Conservation (phyloP, 805 yeast species). For the Jamesozyma rosinii region DNA sequence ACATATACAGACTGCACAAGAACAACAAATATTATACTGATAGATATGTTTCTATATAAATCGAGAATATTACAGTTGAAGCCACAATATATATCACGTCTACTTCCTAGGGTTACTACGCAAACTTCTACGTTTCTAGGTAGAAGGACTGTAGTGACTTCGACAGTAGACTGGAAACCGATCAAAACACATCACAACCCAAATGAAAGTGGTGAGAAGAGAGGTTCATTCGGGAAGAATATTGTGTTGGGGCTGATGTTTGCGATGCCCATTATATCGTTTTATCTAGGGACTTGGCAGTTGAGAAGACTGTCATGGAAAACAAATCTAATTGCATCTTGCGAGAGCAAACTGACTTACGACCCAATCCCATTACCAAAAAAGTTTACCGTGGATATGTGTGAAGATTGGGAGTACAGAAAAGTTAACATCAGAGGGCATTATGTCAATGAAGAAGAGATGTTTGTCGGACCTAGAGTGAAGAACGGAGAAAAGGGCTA, state of each 20-base stretch:
- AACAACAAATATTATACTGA: not conserved
- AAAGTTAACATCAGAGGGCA: constrained; percentile 67
- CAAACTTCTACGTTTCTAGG: not conserved
- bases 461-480: constrained; percentile 85
- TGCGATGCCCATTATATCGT: constrained; percentile 81
- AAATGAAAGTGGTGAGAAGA: constrained; percentile 32
- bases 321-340: constrained; percentile 64
- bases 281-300: constrained; percentile 91
- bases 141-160: constrained; percentile 42
- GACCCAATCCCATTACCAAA: constrained; percentile 68
- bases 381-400: constrained; percentile 51
- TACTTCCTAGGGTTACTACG: not conserved
- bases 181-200: constrained; percentile 40
- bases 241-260: constrained; percentile 34
- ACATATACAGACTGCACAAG: not conserved
- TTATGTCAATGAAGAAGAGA: constrained; percentile 76
- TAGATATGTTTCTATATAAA: constrained; percentile 1
- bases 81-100: not conserved
- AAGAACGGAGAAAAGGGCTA: constrained; percentile 70
- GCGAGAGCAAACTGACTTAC: constrained; percentile 72
- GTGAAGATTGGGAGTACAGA: constrained; percentile 72
- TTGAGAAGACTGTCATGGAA: constrained; percentile 81
- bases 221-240: constrained; percentile 17
- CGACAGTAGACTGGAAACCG: constrained; percentile 80
- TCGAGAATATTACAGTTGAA: not conserved